A percentile compares a stretch with the other conserved stretches of the same genome.
Conservation (phyloP, 306 rosid species). For the Quercus aquifolioides region DNA sequence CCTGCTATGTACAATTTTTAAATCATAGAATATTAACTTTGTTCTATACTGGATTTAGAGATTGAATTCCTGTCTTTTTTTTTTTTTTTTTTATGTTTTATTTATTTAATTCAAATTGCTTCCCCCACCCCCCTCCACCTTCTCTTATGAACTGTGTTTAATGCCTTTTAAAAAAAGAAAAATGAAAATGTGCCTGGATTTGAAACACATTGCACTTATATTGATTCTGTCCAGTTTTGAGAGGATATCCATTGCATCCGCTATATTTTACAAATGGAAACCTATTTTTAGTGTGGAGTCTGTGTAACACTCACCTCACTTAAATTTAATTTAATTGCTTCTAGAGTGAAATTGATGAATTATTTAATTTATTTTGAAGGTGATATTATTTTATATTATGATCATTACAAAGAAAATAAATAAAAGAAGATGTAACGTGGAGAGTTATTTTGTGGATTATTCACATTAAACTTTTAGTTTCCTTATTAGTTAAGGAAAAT, state of each 20-base stretch:
- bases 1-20: neutral
- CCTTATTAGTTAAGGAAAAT: too few species aligned
- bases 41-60: neutral
- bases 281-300: neutral
- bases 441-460: too few species aligned
- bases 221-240: neutral
- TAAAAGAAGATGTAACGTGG: too few species aligned
- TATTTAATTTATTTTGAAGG: too few species aligned
- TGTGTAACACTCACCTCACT: neutral
- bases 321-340: too few species aligned
- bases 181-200: neutral
- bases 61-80: neutral
- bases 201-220: neutral
- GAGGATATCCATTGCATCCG: neutral
- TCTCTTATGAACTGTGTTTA: neutral
- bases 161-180: neutral
- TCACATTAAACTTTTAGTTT: too few species aligned
- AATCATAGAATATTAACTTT: neutral
- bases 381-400: too few species aligned
- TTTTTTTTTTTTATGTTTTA: neutral
- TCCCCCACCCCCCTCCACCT: neutral
- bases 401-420: too few species aligned
- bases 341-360: too few species aligned
- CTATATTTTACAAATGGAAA: neutral
- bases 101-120: neutral